phyloP scores from a whole-genome alignment of 371 early-diverging fungal species.

The Chytridium lagenaria region DNA sequence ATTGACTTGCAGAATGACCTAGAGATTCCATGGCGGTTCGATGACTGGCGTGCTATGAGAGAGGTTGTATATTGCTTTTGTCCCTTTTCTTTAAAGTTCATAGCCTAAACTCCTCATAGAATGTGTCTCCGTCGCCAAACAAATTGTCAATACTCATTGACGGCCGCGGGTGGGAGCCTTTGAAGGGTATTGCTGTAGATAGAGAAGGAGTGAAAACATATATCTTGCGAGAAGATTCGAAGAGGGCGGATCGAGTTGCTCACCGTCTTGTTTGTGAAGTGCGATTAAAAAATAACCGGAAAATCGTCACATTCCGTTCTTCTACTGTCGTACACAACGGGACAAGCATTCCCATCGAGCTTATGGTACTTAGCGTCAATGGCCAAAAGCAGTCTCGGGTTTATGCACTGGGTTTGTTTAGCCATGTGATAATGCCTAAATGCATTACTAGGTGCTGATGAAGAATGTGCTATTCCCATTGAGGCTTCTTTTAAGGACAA shows the following conservation, averaged over 20 bases:
- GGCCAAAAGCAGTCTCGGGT: conserved; percentile 59
- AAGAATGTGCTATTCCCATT: conserved; percentile 85
- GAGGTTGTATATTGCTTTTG: conserved; percentile 57
- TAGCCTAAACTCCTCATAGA: conserved; percentile 29
- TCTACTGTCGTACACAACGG: conserved; percentile 80
- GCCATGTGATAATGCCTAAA: not conserved
- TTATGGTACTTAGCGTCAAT: conserved; percentile 73
- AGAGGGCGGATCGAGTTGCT: conserved; percentile 70
- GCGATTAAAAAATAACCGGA: conserved; percentile 81
- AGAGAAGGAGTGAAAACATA: conserved; percentile 82
- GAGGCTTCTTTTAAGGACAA: conserved; percentile 78
- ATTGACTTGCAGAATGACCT: conserved; percentile 72
- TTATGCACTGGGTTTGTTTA: conserved; percentile 51
- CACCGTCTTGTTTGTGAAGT: conserved; percentile 90
- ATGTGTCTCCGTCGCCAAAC: conserved; percentile 56
- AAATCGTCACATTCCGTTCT: conserved; percentile 91
- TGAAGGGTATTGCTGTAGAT: conserved; percentile 87
- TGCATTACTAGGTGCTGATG: conserved; percentile 68
- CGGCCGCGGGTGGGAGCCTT: conserved; percentile 88
- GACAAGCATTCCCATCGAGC: conserved; percentile 79
- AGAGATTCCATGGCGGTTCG: conserved; percentile 91
- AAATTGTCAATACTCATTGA: conserved; percentile 83
- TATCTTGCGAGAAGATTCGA: conserved; percentile 57
- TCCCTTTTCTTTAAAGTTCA: conserved; percentile 2
- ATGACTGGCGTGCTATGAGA: conserved; percentile 92